A percentile compares a stretch with the other conserved stretches of the same genome.
phyloP scores from a whole-genome alignment of 257 asterid species.

The Leonotis leonurus region DNA sequence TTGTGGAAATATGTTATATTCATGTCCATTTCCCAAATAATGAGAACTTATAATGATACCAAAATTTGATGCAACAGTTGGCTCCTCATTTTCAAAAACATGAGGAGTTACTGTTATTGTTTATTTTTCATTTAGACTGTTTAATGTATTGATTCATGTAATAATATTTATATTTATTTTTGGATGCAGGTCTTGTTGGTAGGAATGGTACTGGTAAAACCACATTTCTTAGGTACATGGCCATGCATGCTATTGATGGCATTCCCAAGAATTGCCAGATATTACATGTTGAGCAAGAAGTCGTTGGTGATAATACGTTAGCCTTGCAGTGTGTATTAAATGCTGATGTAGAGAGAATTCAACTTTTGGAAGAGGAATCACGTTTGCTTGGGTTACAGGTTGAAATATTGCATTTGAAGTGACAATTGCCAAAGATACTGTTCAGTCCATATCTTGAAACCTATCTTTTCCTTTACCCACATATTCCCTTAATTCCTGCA shows the following conservation, averaged over 20 bases:
- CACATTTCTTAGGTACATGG: constrained; percentile 93
- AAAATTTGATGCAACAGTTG: background rate
- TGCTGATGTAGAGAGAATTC: constrained; percentile 76
- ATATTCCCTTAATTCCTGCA: constrained; percentile 6
- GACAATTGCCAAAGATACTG: constrained; percentile 5
- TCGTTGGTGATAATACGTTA: constrained; percentile 70
- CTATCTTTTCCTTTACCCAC: constrained; percentile 7
- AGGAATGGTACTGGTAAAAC: constrained; percentile 99
- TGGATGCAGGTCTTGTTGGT: constrained; percentile 81
- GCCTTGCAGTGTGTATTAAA: constrained; percentile 92
- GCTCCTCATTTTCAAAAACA: background rate
- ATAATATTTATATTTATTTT: background rate
- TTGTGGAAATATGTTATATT: constrained; percentile 5
- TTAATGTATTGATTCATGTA: background rate
- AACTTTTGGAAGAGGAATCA: constrained; percentile 81
- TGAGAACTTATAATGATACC: background rate
- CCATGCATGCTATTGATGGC: constrained; percentile 95
- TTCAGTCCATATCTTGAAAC: constrained; percentile 13
- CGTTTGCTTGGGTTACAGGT: constrained; percentile 78
- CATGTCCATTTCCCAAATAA: background rate
- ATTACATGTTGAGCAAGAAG: constrained; percentile 98
- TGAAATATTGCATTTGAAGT: constrained; percentile 22
- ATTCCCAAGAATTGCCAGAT: constrained; percentile 95
- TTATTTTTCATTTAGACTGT: background rate
- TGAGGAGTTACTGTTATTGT: background rate